A percentile compares a stretch with the other conserved stretches of the same genome.
These are phyloP conservation scores for Microbotryomycetes sp. DNA, from an alignment of 1,284 basidiomycete species.

Conservation along the genomic window DNA sequence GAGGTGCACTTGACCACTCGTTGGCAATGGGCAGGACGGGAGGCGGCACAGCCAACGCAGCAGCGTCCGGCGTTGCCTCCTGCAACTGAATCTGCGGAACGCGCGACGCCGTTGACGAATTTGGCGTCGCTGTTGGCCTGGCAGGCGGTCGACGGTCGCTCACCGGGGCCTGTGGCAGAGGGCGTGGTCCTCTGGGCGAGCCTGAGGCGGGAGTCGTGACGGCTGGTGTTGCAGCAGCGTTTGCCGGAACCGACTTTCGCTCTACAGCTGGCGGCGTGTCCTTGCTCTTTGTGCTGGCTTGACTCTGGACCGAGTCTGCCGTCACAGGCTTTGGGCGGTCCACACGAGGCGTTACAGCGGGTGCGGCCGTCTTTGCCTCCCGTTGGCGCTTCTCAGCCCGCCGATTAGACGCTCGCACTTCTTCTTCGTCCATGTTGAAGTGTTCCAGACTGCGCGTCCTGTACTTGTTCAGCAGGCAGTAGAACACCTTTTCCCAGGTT, in stretches of 20 bases:
- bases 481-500: constrained; percentile 90
- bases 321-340: background rate
- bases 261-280: constrained; percentile 11
- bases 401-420: constrained; percentile 29
- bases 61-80: constrained; percentile 43
- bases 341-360: background rate
- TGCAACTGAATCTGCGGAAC: constrained; percentile 44
- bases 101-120: constrained; percentile 35
- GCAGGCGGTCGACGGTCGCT: too few species aligned
- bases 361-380: background rate
- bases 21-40: constrained; percentile 12
- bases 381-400: background rate
- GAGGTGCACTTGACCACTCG: constrained; percentile 23
- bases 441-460: constrained; percentile 60
- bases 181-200: constrained; percentile 27
- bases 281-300: background rate
- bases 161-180: constrained; percentile 18
- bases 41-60: background rate
- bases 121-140: constrained; percentile 7
- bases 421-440: constrained; percentile 55
- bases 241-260: background rate
- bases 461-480: constrained; percentile 74
- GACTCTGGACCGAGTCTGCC: background rate
- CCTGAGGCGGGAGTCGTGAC: constrained; percentile 5
- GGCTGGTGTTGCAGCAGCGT: background rate